Conservation (phyloP, 2,329 filamentous ascomycete species). For the Fusarium sp. region DNA sequence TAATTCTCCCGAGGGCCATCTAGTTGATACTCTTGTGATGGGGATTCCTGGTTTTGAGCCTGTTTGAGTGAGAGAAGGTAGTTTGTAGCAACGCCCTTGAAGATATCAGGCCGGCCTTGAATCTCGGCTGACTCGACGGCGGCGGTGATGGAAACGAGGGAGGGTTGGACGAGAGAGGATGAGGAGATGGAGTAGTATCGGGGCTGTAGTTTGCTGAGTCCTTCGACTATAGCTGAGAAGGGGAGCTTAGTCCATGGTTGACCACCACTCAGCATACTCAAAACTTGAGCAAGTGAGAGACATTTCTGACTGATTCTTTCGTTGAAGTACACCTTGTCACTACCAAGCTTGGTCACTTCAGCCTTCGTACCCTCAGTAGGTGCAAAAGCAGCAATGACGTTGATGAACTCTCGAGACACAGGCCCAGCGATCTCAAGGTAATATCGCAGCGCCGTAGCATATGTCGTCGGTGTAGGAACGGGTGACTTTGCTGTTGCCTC, state of each 20-base stretch:
- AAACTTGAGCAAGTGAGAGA: neutral
- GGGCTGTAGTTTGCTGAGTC: slow-evolving; percentile 9
- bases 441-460: neutral
- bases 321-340: neutral
- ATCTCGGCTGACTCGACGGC: slow-evolving; percentile 1
- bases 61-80: slow-evolving; percentile 12
- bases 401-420: slow-evolving; percentile 2
- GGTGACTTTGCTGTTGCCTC: neutral
- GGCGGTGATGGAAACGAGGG: slow-evolving; percentile 1
- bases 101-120: neutral
- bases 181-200: slow-evolving; percentile 30
- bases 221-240: slow-evolving; percentile 11
- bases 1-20: neutral
- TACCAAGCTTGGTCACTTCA: neutral
- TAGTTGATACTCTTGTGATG: neutral
- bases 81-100: slow-evolving; percentile 10
- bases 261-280: neutral
- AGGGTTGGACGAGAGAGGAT: slow-evolving; percentile 14
- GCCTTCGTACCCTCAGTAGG: neutral
- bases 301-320: neutral
- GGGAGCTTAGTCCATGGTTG: neutral
- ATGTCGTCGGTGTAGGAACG: slow-evolving; percentile 7
- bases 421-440: slow-evolving; percentile 9
- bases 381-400: neutral
- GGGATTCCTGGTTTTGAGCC: neutral